Base-by-base conservation (phyloP, 1,139 yeast species). In the Scheffersomyces titani region DNA sequence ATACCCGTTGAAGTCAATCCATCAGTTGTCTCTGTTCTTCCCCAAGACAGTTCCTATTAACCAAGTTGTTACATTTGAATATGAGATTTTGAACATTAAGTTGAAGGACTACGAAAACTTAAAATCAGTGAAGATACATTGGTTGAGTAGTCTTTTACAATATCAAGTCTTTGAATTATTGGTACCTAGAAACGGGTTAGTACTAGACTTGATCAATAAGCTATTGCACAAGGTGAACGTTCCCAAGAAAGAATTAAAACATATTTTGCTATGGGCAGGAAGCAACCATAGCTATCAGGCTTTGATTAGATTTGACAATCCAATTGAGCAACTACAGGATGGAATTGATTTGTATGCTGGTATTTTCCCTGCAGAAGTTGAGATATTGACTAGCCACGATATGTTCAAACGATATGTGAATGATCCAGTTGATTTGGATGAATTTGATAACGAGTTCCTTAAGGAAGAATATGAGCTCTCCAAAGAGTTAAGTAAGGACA, bases 61-160 rank as follows among this genome's bases (percentile, higher is more conserved):
- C 59, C 82, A 75, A 57, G 73, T 70, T 54, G 74, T 73, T 70
- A 77, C 81, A 11, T 82, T 88, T 63, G 90, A 87, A 63, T 94
- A 90, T 69, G 97, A 93, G 66, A 74, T 89, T 1, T 80, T 96
- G 65, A 88, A 86, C 50, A 87, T 92, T 52, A 86, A 93, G 6
- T 75, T 94, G 59, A 81, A 77, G 47, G 96, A 92, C 60, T 83
- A 89, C 64, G 99, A 96, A 70, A 86, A 83, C 61, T 84, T 92
- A 85, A 84, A 85, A 59, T 73, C 85, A 7, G 74, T 93, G 47
- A 84, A 82, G 58, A 77, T 89, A 30, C 79, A 78, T 58, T 89
- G 93, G 92, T 72, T 89, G 36, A 82, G 83, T 2, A 81, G 81
- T 54, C 81, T 88, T 51, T 78, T 87, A 56, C 88, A 87, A 63